phyloP scores from a whole-genome alignment of 768 basidiomycete genomes.

The Agaricus blazei region DNA sequence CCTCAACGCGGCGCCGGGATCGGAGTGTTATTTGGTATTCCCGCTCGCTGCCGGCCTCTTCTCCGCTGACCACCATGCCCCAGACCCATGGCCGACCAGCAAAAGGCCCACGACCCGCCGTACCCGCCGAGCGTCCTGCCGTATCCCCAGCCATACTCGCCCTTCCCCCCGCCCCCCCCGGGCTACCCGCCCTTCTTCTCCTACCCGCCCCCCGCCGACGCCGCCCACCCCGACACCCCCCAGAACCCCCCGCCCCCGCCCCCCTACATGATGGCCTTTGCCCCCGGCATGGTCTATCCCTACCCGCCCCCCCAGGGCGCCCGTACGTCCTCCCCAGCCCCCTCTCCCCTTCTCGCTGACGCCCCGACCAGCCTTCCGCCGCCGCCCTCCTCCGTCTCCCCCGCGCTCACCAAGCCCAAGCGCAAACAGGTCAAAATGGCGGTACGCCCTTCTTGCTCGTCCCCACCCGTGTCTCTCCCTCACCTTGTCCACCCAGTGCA shows the following conservation, averaged over 20 bases:
- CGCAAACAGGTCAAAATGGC: slow-evolving; percentile 89
- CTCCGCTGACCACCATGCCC: slow-evolving; percentile 9
- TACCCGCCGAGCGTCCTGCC: slow-evolving; percentile 28
- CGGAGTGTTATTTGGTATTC: slow-evolving; percentile 40
- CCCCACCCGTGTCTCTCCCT: neutral
- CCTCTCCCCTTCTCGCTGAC: neutral
- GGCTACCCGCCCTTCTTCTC: slow-evolving; percentile 34
- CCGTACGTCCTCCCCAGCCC: slow-evolving; percentile 20
- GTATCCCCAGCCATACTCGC: slow-evolving; percentile 27
- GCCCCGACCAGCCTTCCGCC: slow-evolving; percentile 19
- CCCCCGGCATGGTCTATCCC: slow-evolving; percentile 41
- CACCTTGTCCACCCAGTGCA: slow-evolving; percentile 42
- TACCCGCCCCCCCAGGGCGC: slow-evolving; percentile 35
- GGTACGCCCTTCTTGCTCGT: slow-evolving; percentile 24
- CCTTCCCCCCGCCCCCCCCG: slow-evolving; percentile 25
- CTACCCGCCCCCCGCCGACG: slow-evolving; percentile 37
- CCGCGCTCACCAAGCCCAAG: slow-evolving; percentile 39
- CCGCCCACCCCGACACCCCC: slow-evolving; percentile 27
- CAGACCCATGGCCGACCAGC: slow-evolving; percentile 20
- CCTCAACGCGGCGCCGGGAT: slow-evolving; percentile 36
- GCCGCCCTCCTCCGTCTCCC: slow-evolving; percentile 12
- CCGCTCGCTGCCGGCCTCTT: slow-evolving; percentile 14
- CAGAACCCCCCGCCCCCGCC: slow-evolving; percentile 29
- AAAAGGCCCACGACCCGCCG: slow-evolving; percentile 27
- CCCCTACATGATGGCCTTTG: slow-evolving; percentile 37